phyloP scores from a whole-genome alignment of 2,329 filamentous ascomycete species.

The Coleophoma cylindrospora region DNA sequence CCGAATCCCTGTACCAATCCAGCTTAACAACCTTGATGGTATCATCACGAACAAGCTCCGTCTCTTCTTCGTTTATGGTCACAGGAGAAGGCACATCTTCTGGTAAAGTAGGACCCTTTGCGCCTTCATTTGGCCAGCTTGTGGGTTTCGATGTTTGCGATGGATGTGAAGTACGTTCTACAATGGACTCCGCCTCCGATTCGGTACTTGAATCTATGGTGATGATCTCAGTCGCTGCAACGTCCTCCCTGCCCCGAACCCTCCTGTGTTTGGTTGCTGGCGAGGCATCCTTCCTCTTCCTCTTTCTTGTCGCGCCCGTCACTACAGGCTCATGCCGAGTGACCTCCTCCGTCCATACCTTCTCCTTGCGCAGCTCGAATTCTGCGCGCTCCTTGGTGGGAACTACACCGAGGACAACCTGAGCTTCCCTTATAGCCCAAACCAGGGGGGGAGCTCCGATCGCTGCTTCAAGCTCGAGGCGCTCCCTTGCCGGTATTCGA shows the following conservation, averaged over 20 bases:
- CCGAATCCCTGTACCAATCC: slow-evolving; percentile 51
- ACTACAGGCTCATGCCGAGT: background rate
- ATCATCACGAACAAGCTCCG: slow-evolving; percentile 4
- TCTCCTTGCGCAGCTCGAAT: slow-evolving; percentile 70
- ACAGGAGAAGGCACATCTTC: background rate
- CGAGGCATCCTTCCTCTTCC: slow-evolving; percentile 6
- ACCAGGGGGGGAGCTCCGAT: slow-evolving; percentile 54
- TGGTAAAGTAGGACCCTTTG: background rate
- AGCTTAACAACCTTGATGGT: slow-evolving; percentile 51
- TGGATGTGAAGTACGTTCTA: slow-evolving; percentile 1
- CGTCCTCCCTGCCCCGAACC: slow-evolving; percentile 15
- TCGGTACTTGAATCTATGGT: slow-evolving; percentile 26
- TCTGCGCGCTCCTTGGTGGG: slow-evolving; percentile 63
- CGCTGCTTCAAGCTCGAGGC: slow-evolving; percentile 58
- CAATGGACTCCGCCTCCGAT: slow-evolving; percentile 20
- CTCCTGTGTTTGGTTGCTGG: slow-evolving; percentile 16
- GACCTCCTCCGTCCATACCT: slow-evolving; percentile 35
- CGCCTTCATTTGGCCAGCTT: background rate
- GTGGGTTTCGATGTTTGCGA: background rate
- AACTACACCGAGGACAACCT: slow-evolving; percentile 70
- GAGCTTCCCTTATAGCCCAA: slow-evolving; percentile 66
- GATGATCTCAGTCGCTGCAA: slow-evolving; percentile 9
- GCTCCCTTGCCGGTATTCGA: slow-evolving; percentile 43
- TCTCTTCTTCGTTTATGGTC: background rate
- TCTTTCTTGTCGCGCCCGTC: background rate